These are phyloP conservation scores for Gaultheria prostrata DNA, from an alignment of 148 eudicot species.

Conservation along the genomic window DNA sequence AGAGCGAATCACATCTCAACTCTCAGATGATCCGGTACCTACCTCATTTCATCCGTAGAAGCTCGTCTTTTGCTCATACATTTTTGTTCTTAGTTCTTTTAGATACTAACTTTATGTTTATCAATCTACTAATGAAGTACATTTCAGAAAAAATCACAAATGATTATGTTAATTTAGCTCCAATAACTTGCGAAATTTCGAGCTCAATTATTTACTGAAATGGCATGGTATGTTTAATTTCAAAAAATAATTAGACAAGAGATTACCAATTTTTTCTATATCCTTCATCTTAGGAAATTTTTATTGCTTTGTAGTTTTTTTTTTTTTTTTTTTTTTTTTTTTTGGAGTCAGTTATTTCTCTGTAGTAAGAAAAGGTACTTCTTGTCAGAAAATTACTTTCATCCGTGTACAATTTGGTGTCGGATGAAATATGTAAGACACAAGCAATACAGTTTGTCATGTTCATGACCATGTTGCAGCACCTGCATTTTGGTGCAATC, in stretches of 20 bases:
- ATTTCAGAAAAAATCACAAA: background rate
- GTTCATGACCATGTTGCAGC: background rate
- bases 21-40: constrained; percentile 89
- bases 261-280: background rate
- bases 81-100: background rate
- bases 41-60: constrained; percentile 5
- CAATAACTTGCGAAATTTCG: background rate
- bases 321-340: too few species aligned
- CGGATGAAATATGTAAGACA: background rate
- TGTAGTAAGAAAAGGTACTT: background rate
- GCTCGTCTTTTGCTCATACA: background rate
- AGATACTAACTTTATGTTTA: background rate
- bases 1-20: constrained; percentile 66
- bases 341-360: background rate
- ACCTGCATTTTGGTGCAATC: background rate
- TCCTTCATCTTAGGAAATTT: background rate
- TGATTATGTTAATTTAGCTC: background rate
- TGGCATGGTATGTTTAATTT: background rate
- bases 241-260: background rate
- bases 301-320: background rate
- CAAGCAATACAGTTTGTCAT: background rate
- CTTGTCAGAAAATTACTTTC: background rate
- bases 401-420: background rate
- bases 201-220: background rate
- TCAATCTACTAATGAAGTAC: background rate